These are phyloP conservation scores for Oryza nivara DNA, from an alignment of 176 grass and related monocot species.

Conservation along the genomic window DNA sequence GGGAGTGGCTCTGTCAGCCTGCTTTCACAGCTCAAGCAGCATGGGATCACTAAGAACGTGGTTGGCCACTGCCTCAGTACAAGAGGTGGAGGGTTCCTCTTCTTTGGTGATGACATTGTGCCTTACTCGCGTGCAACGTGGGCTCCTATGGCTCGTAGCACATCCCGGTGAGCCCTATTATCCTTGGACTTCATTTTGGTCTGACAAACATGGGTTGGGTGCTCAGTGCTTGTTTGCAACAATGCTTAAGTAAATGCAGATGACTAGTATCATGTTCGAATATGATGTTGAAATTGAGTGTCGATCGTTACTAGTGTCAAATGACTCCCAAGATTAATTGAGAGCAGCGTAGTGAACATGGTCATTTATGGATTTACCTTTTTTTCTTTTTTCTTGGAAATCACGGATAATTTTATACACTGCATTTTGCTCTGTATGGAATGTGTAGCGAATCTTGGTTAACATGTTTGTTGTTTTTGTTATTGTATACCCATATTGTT, in stretches of 20 bases:
- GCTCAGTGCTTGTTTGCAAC: neutral
- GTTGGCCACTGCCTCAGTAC: constrained; percentile 87
- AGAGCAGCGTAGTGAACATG: neutral
- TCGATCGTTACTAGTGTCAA: constrained; percentile 1
- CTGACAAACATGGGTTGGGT: neutral
- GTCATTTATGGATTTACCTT: neutral
- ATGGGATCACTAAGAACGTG: constrained; percentile 84
- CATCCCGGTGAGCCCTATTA: constrained; percentile 47
- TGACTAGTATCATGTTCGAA: neutral
- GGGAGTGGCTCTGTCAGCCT: constrained; percentile 76
- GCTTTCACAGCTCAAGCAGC: constrained; percentile 84
- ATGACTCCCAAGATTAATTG: neutral
- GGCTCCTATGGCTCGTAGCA: constrained; percentile 65
- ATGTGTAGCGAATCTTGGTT: neutral
- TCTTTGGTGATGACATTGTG: constrained; percentile 92
- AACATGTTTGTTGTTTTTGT: constrained; percentile 11
- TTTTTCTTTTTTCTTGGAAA: constrained; percentile 17
- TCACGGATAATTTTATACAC: neutral
- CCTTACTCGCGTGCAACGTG: constrained; percentile 67
- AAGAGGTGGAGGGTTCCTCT: constrained; percentile 83
- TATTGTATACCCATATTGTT: neutral
- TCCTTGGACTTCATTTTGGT: constrained; percentile 26
- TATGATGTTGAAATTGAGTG: neutral
- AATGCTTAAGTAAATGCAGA: neutral
- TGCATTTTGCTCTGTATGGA: constrained; percentile 9